Evolutionary conservation across 371 early-diverging fungal species (phyloP), one percentile per base, ranked within the genome.

Genomic region (Rhizopus microsporus): DNA sequence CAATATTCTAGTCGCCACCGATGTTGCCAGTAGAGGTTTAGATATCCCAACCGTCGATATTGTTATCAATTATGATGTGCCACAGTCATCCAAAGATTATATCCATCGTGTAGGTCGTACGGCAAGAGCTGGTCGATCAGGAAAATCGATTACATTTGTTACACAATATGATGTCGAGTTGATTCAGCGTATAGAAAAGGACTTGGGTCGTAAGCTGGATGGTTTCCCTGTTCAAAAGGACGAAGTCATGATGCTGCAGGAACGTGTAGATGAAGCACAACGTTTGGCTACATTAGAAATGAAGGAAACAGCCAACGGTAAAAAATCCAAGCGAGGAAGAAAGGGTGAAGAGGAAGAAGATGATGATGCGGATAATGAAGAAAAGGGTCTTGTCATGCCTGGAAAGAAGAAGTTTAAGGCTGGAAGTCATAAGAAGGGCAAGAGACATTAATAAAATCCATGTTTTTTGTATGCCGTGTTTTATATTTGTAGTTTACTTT

Each of bases 61-160:
- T 35, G 97, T 99, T 7, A 78, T 99, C 64, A 96, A 99, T 79
- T 99, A 94, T 63, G 98, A 98, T 71, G 87, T 98, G 7, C 99
- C 99, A n/a, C 83, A 91, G 52, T 87, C 87, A 55, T 85, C 88
- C 45, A 94, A 97, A 80, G 94, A 93, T 65, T 99, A 98, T 74
- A 92, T 98, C 59, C 99, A 99, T 78, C 87, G 99, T 50, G 94
- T 96, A 3, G 99, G 99, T 32, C 88, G 99, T 65, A 97, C 99
- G 0, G 99, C 97, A 7, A 88, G 97, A 68, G 96, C 97, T 6
- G 98, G 99, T 9, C 81, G 92, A 40, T 80, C 91, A 3, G 99
- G 99, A 53, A 91, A 92, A 66, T 88, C 96, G 1, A 77, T 99
- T 29, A 96, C 98, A 7, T 88, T 99, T 69, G 96, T 98, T 15